Evolutionary conservation across 768 basidiomycete genomes (phyloP), one percentile per base, ranked within the genome.

Genomic region (Pleurotus cornucopiae): DNA sequence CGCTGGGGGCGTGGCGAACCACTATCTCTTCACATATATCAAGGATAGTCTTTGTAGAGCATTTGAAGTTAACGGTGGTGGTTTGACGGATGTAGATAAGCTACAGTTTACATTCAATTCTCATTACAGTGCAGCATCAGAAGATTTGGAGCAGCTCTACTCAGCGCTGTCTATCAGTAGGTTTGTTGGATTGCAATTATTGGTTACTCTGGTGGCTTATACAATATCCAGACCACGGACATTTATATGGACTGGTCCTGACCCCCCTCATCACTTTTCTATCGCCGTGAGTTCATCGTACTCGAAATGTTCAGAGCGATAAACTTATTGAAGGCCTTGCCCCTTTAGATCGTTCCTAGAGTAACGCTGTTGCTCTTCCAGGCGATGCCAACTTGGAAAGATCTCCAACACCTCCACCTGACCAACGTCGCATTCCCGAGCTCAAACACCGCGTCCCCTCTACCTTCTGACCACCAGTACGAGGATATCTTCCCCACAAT

Each of bases 201-300:
- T 23, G 16, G 16, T 37, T 58, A 26, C 30, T 25, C 4, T n/a
- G 25, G 41, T 14, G 41, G 7, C 20, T 43, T 62, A 37, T 12
- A 21, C 26, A 39, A 26, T 46, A 23, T 39, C 7, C 55, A 81
- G 81, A 51, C 82, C 81, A 34, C 68, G 66, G 45, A 64, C 60
- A 18, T 84, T 84, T 60, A 67, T 67, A 18, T 85, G 85, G 85
- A 77, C 70, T n/a, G 80, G 82, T 2, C 82, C 81, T 3, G 82
- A 83, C 61, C 82, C 83, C 21, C 77, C 76, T 11, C 82, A 85
- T 57, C 80, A 85, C 60, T 81, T 84, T 61, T 83, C 83, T 1
- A 81, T 71, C n/a, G 81, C 83, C 26, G 84, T 84, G 62, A 60
- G 79, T 73, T 25, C 25, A 30, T 30, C 6, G 38, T 20, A 23